A percentile compares a stretch with the other conserved stretches of the same genome.
These are phyloP conservation scores for Wickerhamiella vanderwaltii DNA, from an alignment of 805 yeast species.

Conservation along the genomic window DNA sequence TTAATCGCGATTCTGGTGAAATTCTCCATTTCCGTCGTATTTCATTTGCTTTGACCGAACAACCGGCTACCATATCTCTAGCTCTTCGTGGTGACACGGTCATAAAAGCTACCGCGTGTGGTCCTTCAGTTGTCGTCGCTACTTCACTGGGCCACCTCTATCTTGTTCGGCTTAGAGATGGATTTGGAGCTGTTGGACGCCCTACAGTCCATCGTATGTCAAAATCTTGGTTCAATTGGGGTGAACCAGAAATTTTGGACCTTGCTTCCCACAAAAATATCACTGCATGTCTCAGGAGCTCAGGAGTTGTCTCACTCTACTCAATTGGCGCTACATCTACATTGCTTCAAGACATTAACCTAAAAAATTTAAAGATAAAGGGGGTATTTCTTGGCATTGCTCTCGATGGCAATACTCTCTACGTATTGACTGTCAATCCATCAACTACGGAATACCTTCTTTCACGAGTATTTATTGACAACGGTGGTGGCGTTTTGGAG, in stretches of 20 bases:
- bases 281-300: constrained; percentile 1
- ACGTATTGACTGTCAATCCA: background rate
- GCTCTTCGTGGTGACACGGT: background rate
- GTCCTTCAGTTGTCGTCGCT: constrained; percentile 4
- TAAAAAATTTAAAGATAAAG: background rate
- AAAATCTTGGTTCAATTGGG: constrained; percentile 2
- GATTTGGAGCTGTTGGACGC: constrained; percentile 3
- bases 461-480: background rate
- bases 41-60: constrained; percentile 2
- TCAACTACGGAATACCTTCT: background rate
- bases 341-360: background rate
- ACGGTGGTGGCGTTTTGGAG: background rate
- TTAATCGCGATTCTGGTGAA: background rate
- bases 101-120: constrained; percentile 1
- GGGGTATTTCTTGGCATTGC: background rate
- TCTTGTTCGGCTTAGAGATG: constrained; percentile 4
- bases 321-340: background rate
- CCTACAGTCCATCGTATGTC: constrained; percentile 1
- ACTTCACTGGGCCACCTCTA: background rate
- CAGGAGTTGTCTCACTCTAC: background rate
- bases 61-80: background rate
- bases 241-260: background rate
- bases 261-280: background rate
- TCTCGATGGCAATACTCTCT: constrained; percentile 1
- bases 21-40: constrained; percentile 5